A percentile compares a stretch with the other conserved stretches of the same genome.
These are phyloP conservation scores for Vicia villosa DNA, from an alignment of 306 rosid genomes.

Conservation along the genomic window DNA sequence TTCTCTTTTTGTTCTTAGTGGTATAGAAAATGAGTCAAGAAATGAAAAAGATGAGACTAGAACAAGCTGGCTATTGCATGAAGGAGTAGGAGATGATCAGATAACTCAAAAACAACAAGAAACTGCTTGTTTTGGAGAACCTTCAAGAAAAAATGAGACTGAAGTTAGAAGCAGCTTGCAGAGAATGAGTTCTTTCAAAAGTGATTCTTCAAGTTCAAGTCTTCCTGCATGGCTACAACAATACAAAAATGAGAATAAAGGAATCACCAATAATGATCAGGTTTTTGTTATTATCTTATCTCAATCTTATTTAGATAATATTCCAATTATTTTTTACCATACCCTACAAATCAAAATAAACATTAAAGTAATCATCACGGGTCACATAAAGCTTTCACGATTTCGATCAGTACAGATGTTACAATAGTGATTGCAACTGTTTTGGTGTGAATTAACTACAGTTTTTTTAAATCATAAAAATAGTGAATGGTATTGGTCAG, in stretches of 20 bases:
- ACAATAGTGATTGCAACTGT: too few relatives aligned
- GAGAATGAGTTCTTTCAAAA: slow-evolving; percentile 47
- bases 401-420: too few relatives aligned
- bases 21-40: slow-evolving; percentile 51
- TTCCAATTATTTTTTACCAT: neutral
- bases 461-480: too few relatives aligned
- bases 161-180: slow-evolving; percentile 67
- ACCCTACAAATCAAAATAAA: neutral
- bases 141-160: slow-evolving; percentile 57
- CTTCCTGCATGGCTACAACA: slow-evolving; percentile 99
- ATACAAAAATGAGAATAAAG: slow-evolving; percentile 68
- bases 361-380: neutral
- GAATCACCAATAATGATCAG: slow-evolving; percentile 56
- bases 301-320: slow-evolving; percentile 10
- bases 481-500: too few relatives aligned
- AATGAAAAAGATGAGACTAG: slow-evolving; percentile 56
- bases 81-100: slow-evolving; percentile 40
- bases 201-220: slow-evolving; percentile 63
- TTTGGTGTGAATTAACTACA: too few relatives aligned
- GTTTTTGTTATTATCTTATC: slow-evolving; percentile 41
- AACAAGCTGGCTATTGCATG: slow-evolving; percentile 49
- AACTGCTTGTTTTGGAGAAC: slow-evolving; percentile 48
- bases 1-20: slow-evolving; percentile 52
- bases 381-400: too few relatives aligned
- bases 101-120: slow-evolving; percentile 38